A percentile compares a stretch with the other conserved stretches of the same genome.
Conservation (phyloP, 257 asterid genomes). For the Ligustrum vulgare region DNA sequence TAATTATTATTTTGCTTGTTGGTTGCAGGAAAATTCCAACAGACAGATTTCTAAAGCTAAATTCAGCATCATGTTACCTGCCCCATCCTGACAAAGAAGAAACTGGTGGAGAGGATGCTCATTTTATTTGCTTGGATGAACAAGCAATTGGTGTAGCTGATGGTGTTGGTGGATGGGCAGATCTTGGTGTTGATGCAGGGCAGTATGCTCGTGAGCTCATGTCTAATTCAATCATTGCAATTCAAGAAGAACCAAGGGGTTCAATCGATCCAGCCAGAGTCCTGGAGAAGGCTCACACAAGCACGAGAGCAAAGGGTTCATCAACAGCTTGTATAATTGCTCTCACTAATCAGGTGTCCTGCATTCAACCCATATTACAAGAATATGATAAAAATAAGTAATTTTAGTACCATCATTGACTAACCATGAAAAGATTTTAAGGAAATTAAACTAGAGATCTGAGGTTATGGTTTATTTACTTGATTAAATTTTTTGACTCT, state of each 20-base stretch:
- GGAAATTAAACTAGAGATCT: not conserved
- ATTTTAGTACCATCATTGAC: not conserved
- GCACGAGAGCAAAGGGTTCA: slow-evolving; percentile 79
- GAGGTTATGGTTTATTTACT: slow-evolving; percentile 1
- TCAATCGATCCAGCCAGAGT: slow-evolving; percentile 84
- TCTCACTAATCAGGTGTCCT: slow-evolving; percentile 73
- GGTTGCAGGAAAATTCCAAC: slow-evolving; percentile 53
- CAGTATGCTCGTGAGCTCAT: slow-evolving; percentile 88
- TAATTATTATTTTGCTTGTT: slow-evolving; percentile 17
- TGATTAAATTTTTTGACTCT: not conserved
- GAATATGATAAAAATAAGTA: not conserved
- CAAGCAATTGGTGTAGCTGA: slow-evolving; percentile 95
- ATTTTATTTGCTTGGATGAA: slow-evolving; percentile 74
- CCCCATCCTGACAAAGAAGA: slow-evolving; percentile 99
- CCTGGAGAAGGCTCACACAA: slow-evolving; percentile 74
- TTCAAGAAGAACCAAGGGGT: slow-evolving; percentile 78
- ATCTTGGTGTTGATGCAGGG: slow-evolving; percentile 83
- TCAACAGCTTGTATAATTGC: slow-evolving; percentile 97
- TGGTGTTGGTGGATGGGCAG: slow-evolving; percentile 99
- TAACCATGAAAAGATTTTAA: not conserved
- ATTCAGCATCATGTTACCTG: slow-evolving; percentile 86
- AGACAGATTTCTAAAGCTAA: slow-evolving; percentile 60
- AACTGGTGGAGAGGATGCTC: slow-evolving; percentile 98
- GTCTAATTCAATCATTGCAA: slow-evolving; percentile 70
- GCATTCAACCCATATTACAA: not conserved